Conservation (phyloP, 202 grass and related monocot species). For the Saccharum hybrid region DNA sequence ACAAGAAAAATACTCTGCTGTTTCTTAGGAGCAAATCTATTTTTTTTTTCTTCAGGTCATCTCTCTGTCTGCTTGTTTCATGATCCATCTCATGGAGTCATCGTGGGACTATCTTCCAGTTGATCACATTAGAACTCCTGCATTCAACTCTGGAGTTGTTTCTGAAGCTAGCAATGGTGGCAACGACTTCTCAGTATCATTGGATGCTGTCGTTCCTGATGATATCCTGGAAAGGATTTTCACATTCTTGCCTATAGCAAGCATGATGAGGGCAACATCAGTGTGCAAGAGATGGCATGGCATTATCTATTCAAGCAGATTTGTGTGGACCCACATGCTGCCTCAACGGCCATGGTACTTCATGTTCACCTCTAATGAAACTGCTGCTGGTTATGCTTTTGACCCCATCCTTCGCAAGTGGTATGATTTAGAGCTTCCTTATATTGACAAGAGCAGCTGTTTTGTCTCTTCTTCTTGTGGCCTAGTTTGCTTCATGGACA, state of each 20-base stretch:
- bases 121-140: constrained; percentile 42
- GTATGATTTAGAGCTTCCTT: constrained; percentile 74
- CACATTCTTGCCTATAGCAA: constrained; percentile 75
- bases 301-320: constrained; percentile 72
- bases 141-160: constrained; percentile 44
- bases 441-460: constrained; percentile 75
- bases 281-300: constrained; percentile 78
- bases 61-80: constrained; percentile 3
- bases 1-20: not conserved
- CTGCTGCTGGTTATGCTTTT: constrained; percentile 73
- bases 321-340: constrained; percentile 66
- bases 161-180: constrained; percentile 40
- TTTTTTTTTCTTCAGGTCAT: constrained; percentile 57
- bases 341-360: constrained; percentile 89
- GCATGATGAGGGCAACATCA: constrained; percentile 66
- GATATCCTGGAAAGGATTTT: constrained; percentile 84
- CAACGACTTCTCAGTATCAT: constrained; percentile 56
- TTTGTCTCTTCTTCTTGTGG: constrained; percentile 77
- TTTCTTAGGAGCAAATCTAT: constrained; percentile 9
- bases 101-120: constrained; percentile 64
- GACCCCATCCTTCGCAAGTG: constrained; percentile 79
- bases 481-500: constrained; percentile 86
- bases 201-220: constrained; percentile 70
- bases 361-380: constrained; percentile 83
- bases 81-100: constrained; percentile 49